Evolutionary conservation across 345 rosid species (phyloP).

Genomic region (Cardiospermum halicacabum): DNA sequence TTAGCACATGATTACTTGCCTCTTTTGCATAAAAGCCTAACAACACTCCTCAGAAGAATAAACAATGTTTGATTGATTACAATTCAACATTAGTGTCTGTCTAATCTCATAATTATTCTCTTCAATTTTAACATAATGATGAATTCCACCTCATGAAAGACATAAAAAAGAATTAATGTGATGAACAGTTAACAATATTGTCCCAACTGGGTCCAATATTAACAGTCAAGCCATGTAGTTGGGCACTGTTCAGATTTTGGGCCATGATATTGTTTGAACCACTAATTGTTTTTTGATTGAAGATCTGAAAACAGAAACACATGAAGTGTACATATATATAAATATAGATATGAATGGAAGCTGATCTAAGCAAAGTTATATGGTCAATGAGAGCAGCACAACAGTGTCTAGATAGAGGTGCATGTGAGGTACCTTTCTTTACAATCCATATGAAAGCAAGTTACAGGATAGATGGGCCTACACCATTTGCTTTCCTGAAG

Average conservation of each 20-base stretch:
- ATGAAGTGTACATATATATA: not conserved
- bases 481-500: conserved; percentile 32
- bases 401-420: conserved; percentile 4
- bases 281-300: conserved; percentile 1
- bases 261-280: not conserved
- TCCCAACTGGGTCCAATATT: not conserved
- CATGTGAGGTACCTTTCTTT: conserved; percentile 50
- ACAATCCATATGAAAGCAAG: conserved; percentile 32
- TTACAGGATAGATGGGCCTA: conserved; percentile 30
- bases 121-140: no score
- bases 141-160: no score
- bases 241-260: conserved; percentile 1
- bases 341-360: not conserved
- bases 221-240: not conserved
- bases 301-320: not conserved
- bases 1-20: conserved; percentile 2
- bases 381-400: conserved; percentile 10
- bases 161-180: no score
- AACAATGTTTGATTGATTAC: no score
- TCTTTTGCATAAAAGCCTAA: conserved; percentile 12
- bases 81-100: no score
- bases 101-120: no score
- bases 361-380: not conserved
- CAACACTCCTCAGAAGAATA: not conserved
- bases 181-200: no score